These are phyloP conservation scores for Cladosporium cucumerinum DNA, from an alignment of 2,329 filamentous ascomycete species.

Conservation along the genomic window DNA sequence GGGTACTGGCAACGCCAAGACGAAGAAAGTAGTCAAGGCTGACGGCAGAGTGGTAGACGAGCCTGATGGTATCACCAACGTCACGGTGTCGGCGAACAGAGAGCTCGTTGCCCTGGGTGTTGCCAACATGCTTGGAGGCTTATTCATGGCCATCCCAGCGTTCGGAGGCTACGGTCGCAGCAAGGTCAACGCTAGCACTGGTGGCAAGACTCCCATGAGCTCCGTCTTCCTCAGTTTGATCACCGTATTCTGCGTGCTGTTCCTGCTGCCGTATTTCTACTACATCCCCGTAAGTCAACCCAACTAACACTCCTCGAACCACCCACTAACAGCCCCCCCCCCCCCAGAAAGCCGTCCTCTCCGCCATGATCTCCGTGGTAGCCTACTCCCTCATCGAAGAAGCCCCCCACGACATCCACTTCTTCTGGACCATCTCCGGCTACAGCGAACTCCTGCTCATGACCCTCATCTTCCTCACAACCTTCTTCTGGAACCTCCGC, in stretches of 20 bases:
- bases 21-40: conserved; percentile 35
- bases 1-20: conserved; percentile 54
- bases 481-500: conserved; percentile 91
- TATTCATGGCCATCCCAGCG: conserved; percentile 87
- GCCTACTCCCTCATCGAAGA: conserved; percentile 94
- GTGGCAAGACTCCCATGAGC: conserved; percentile 89
- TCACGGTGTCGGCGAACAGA: conserved; percentile 83
- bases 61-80: conserved; percentile 62
- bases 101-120: conserved; percentile 89
- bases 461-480: conserved; percentile 83
- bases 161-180: conserved; percentile 96
- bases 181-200: conserved; percentile 91
- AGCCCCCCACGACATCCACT: conserved; percentile 84
- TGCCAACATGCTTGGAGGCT: conserved; percentile 85
- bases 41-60: conserved; percentile 33
- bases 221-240: conserved; percentile 82
- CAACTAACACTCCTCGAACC: not conserved
- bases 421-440: conserved; percentile 81
- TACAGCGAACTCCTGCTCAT: conserved; percentile 85
- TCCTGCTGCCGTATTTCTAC: conserved; percentile 86
- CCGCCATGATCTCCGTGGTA: conserved; percentile 90
- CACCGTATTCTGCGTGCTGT: conserved; percentile 74
- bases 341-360: conserved; percentile 81
- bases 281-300: conserved; percentile 75
- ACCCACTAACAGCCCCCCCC: not conserved